Base-by-base conservation (phyloP, 176 grass and related monocot species). In the Carex scoparia region DNA sequence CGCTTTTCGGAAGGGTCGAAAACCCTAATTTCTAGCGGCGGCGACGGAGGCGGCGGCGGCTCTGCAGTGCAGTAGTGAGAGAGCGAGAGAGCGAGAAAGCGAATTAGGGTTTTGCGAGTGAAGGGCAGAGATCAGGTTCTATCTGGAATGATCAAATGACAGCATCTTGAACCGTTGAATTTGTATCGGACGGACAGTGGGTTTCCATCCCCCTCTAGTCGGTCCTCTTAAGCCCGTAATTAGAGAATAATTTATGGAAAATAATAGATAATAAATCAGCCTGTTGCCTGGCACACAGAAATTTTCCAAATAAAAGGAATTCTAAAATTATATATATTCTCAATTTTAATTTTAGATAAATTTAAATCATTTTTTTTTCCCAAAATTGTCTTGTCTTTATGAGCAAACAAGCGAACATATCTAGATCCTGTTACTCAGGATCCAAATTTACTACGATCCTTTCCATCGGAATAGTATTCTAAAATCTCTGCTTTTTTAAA, bases 61-160 rank as follows among this genome's bases (percentile, higher is more conserved):
- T 23, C 8, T 28, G 30, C 13, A 58, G 53, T 37, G 28, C 10
- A 84, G 27, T 15, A 44, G 59, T 49, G 42, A 55, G 40, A 38
- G 80, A 67, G 60, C 40, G 37, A n/a, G 60, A 83, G 40, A 30
- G 79, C 10, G 79, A 42, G 58, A 46, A 30, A 32, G 63, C 10
- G 61, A 69, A 49, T 66, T 84, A 84, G 81, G 81, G 81, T 69
- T 84, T 84, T 37, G 74, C 53, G 5, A 33, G 74, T 32, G 74
- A 79, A 58, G 33, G 74, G 74, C 51, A 56, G 51, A 58, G 74
- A 79, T 74, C 16, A 31, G 53, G 13, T 58, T 57, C 51, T 78
- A 56, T 16, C 51, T 79, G 28, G 14, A 16, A 58, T 16, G 18
- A 58, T 79, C 74, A 79, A 79, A 18, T 79, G 74, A 35, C 18